Percentiles rank a stretch among this genome's conserved stretches.
Conservation (phyloP, 495 filamentous ascomycete genomes). For the Collariella sp. region DNA sequence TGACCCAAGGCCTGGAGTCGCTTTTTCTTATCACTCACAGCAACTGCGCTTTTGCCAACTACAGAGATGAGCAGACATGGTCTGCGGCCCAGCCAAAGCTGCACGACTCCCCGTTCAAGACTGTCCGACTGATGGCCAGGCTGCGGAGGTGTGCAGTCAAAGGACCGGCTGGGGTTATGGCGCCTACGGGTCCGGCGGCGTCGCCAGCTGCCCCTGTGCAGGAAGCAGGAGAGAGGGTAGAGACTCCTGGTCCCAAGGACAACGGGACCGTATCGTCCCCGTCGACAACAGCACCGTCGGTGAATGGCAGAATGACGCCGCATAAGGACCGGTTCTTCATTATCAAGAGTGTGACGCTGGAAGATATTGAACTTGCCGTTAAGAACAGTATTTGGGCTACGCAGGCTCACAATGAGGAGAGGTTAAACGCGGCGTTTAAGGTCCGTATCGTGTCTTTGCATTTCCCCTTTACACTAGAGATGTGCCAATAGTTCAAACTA, state of each 20-base stretch:
- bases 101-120: conserved; percentile 85
- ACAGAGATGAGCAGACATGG: conserved; percentile 71
- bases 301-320: conserved; percentile 11
- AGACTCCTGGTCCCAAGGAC: not conserved
- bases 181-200: conserved; percentile 47
- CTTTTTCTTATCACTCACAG: conserved; percentile 95
- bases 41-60: conserved; percentile 97
- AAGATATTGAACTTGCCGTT: conserved; percentile 87
- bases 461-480: not conserved
- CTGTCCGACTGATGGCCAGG: conserved; percentile 84
- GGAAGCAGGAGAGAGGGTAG: conserved; percentile 19
- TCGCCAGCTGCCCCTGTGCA: conserved; percentile 14
- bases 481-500: not conserved
- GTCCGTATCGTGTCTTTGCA: conserved; percentile 40
- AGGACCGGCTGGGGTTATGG: conserved; percentile 39
- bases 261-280: not conserved
- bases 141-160: conserved; percentile 57
- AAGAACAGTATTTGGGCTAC: conserved; percentile 88
- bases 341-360: conserved; percentile 89
- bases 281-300: conserved; percentile 11
- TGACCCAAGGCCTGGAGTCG: conserved; percentile 76
- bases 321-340: conserved; percentile 76
- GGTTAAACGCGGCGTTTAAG: conserved; percentile 76
- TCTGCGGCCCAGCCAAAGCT: conserved; percentile 71
- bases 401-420: conserved; percentile 82